phyloP scores from a whole-genome alignment of 2,329 filamentous ascomycete species.

The Phymatotrichopsis omnivora region DNA sequence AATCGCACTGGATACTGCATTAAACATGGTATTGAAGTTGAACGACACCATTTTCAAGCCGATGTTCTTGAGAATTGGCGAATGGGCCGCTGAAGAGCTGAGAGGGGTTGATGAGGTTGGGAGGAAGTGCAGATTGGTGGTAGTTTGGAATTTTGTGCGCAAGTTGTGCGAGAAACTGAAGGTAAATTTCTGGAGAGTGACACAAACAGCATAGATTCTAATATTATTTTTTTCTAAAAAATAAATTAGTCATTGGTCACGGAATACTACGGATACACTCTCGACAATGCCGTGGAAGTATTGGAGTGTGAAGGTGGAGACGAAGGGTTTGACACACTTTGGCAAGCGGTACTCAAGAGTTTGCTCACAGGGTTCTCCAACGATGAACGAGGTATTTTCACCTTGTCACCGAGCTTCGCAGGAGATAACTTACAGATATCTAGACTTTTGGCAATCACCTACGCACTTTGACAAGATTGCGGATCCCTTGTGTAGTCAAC shows the following conservation, averaged over 20 bases:
- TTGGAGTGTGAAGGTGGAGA: constrained; percentile 35
- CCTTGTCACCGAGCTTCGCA: constrained; percentile 21
- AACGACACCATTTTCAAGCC: constrained; percentile 91
- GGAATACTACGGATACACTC: constrained; percentile 53
- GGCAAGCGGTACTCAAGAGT: constrained; percentile 59
- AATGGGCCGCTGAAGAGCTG: constrained; percentile 51
- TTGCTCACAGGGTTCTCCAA: constrained; percentile 69
- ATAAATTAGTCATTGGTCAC: constrained; percentile 66
- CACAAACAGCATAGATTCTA: too few species aligned
- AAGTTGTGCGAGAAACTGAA: constrained; percentile 77
- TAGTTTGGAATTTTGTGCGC: constrained; percentile 67
- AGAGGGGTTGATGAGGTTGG: constrained; percentile 20
- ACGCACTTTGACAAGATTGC: constrained; percentile 58
- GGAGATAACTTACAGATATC: constrained; percentile 16
- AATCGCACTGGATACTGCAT: constrained; percentile 56
- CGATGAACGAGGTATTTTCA: constrained; percentile 48
- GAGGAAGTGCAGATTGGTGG: constrained; percentile 52
- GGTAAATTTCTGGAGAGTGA: too few species aligned
- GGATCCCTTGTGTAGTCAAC: constrained; percentile 36
- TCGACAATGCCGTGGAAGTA: constrained; percentile 22
- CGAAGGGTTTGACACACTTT: constrained; percentile 49
- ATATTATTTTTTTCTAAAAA: constrained; percentile 17
- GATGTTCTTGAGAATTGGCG: constrained; percentile 74
- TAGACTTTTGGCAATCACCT: constrained; percentile 84
- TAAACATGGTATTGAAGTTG: constrained; percentile 92